Conservation (phyloP, 202 grass and related monocot species). For the Tripidium arundinaceum region DNA sequence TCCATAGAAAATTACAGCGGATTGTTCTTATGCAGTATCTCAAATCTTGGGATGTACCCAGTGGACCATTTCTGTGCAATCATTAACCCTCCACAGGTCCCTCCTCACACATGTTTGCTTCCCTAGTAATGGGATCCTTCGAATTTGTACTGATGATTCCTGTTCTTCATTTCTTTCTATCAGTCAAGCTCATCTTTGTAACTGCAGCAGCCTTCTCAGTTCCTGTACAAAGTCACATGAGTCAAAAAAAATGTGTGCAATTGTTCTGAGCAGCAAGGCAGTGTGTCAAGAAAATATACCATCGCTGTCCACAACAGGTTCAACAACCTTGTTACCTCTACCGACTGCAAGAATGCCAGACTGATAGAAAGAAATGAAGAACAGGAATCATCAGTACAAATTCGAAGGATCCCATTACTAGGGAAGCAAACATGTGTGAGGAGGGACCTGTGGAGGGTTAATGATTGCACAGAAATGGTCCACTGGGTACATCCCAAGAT, state of each 20-base stretch:
- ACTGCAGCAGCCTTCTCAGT: conserved; percentile 58
- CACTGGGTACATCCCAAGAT: too few relatives aligned
- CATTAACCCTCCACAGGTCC: too few relatives aligned
- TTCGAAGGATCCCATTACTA: neutral
- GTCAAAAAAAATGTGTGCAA: conserved; percentile 20
- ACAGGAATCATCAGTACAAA: conserved; percentile 21
- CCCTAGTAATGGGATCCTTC: too few relatives aligned
- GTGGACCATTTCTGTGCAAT: too few relatives aligned
- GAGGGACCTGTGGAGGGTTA: too few relatives aligned
- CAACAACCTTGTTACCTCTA: conserved; percentile 80
- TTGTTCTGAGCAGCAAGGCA: conserved; percentile 18
- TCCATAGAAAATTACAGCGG: too few relatives aligned
- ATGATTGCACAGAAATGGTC: too few relatives aligned
- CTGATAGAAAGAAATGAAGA: conserved; percentile 36
- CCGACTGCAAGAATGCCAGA: conserved; percentile 89
- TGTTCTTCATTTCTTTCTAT: too few relatives aligned
- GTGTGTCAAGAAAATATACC: conserved; percentile 50
- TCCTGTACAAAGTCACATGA: conserved; percentile 43
- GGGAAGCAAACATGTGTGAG: neutral
- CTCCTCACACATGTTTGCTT: too few relatives aligned
- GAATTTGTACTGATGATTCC: too few relatives aligned
- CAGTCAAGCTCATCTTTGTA: conserved; percentile 91
- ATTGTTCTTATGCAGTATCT: too few relatives aligned
- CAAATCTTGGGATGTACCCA: too few relatives aligned
- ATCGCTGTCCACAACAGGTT: conserved; percentile 68